These are phyloP conservation scores for Auricularia heimuer DNA, from an alignment of 768 basidiomycete genomes.

Conservation along the genomic window DNA sequence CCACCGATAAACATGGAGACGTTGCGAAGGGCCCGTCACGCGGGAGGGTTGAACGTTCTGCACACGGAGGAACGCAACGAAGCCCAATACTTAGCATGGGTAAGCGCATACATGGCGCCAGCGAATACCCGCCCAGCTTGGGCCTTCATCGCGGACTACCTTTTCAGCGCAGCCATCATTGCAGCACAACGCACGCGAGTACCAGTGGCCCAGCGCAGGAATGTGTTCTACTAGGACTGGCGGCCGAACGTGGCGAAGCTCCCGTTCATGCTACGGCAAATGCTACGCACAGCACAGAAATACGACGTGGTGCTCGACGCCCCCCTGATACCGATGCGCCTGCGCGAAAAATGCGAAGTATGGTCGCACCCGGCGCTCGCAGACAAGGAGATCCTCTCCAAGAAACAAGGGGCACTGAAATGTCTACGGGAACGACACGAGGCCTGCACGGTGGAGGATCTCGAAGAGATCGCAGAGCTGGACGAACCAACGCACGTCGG, in stretches of 20 bases:
- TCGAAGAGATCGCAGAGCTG: background rate
- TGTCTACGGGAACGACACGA: background rate
- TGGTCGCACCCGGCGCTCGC: background rate
- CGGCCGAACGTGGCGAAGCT: background rate
- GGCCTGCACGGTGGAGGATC: background rate
- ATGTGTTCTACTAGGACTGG: background rate
- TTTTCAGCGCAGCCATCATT: background rate
- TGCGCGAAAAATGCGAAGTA: background rate
- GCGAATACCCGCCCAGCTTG: conserved; percentile 16
- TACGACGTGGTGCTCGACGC: background rate
- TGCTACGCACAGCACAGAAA: background rate
- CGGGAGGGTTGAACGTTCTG: background rate
- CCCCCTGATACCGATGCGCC: background rate
- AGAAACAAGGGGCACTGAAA: background rate
- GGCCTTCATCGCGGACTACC: conserved; percentile 20
- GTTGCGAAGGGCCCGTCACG: too few relatives aligned
- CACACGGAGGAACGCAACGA: conserved; percentile 8
- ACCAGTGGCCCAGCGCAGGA: background rate
- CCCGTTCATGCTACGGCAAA: background rate
- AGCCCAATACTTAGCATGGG: conserved; percentile 4
- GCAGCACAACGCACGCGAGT: too few relatives aligned
- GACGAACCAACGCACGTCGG: background rate
- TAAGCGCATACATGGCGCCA: conserved; percentile 14
- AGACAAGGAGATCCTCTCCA: too few relatives aligned
- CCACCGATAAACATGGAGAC: too few relatives aligned